Evolutionary conservation across 2,329 filamentous ascomycete genomes (phyloP), one percentile per base, ranked within the genome.

Genomic region (Akanthomyces dipterigenus): DNA sequence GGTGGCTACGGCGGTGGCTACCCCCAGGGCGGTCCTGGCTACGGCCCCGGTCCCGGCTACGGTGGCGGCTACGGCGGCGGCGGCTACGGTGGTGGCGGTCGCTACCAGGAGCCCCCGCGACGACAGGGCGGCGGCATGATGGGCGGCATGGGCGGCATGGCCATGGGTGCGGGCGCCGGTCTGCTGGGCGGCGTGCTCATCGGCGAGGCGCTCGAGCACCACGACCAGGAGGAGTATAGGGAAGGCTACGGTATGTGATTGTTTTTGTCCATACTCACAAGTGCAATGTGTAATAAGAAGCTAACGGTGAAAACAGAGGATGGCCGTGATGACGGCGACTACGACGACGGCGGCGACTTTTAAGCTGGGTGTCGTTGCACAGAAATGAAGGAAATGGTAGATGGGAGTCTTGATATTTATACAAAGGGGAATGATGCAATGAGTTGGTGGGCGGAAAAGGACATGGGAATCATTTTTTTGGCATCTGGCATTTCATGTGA

Each of bases 81-180:
- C 18, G 73, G 71, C 49, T 74, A 74, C 56, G 71, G 70, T 9
- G 31, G 34, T 11, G 71, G 70, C 12, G 70, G 70, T 18, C 67
- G 66, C 14, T 65, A 69, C 26, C 70, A 72, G 63, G 73, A 77
- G 62, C 79, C 76, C 63, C 79, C 78, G 67, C 66, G 72, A 51
- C 75, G 74, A 26, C 76, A 78, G 34, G 77, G 79, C 5, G 81
- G 81, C 2, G 78, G 66, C 63, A 65, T 65, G 59, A 65, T 65
- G 61, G 73, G 73, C 55, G 76, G 77, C 28, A 56, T 61, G 51
- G 75, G 74, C 49, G 72, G 73, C 40, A 67, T 71, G 67, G 90
- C 90, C n/a, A 80, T 83, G 63, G 84, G 81, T 1, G 91, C 90
- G 4, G 92, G 91, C 66, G 92, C 88, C 65, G 92, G 92, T 73